Evolutionary conservation across 352 stramenopile species (phyloP).

Genomic region (Globisporangium middletonii): DNA sequence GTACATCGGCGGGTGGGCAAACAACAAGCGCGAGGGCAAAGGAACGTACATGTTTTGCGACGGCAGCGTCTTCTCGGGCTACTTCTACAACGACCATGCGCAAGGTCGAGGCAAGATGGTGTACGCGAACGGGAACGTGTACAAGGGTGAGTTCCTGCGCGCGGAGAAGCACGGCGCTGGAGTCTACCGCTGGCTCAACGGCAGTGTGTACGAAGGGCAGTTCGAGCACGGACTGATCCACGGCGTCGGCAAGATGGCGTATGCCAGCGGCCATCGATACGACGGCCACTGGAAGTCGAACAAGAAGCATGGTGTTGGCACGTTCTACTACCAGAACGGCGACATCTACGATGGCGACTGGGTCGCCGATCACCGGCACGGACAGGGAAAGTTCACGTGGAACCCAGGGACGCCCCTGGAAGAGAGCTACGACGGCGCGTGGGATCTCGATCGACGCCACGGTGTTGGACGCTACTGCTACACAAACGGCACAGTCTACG

Average conservation of each 20-base stretch:
- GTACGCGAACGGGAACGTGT: slow-evolving; percentile 84
- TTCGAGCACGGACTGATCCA: slow-evolving; percentile 66
- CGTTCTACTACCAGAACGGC: slow-evolving; percentile 75
- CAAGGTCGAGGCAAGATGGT: slow-evolving; percentile 73
- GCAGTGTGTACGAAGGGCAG: slow-evolving; percentile 68
- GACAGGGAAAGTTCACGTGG: slow-evolving; percentile 56
- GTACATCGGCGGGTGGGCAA: slow-evolving; percentile 60
- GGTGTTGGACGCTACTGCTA: slow-evolving; percentile 61
- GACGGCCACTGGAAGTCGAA: slow-evolving; percentile 56
- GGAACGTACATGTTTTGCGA: slow-evolving; percentile 56
- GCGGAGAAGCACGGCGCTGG: slow-evolving; percentile 63
- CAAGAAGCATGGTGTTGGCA: slow-evolving; percentile 75
- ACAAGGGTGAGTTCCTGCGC: slow-evolving; percentile 56
- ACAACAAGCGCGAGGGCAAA: slow-evolving; percentile 70
- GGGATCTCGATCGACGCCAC: slow-evolving; percentile 55
- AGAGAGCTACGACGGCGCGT: slow-evolving; percentile 78
- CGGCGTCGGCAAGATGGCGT: slow-evolving; percentile 47
- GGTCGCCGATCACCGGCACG: slow-evolving; percentile 48
- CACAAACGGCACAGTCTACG: slow-evolving; percentile 49
- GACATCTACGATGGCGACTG: slow-evolving; percentile 80
- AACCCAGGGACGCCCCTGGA: slow-evolving; percentile 39
- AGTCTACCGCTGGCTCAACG: slow-evolving; percentile 67
- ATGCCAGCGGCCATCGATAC: slow-evolving; percentile 64
- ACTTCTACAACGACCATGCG: slow-evolving; percentile 53
- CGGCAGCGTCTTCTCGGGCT: slow-evolving; percentile 52